Base-by-base conservation (phyloP, 495 filamentous ascomycete species). In the Penicillium goetzii region DNA sequence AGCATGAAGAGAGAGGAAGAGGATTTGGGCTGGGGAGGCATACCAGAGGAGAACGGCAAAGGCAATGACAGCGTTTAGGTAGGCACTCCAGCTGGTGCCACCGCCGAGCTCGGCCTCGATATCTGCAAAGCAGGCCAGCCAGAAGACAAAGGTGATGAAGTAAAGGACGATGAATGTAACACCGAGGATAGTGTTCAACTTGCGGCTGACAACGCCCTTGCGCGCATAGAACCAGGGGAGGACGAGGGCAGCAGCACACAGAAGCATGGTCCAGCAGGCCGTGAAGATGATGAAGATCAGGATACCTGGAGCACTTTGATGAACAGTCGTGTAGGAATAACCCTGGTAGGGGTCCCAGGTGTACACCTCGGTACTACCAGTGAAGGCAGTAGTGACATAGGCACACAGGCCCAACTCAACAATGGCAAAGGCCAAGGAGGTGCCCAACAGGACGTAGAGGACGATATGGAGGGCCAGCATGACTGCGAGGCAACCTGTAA, bases 11-110 rank as follows among this genome's bases (percentile, higher is more conserved):
- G 0, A 4, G 7, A 32, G 8, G 2, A n/a, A 7, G 34, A 21
- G 26, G 33, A 41, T 10, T 15, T 19, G 17, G 30, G 17, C 4
- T 19, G 17, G 23, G 34, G 8, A 7, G 28, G 33, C 66, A 5
- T 60, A 76, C 74, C 74, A 76, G 19, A 69, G 66, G 6, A 76
- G 61, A 19, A 76, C 66, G 5, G 66, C 71, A 63, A 76, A 76
- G 5, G 74, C 74, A 50, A 76, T 60, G 10, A 74, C 36, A 1
- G 74, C 72, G 30, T 67, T 69, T 12, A 68, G 54, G 52, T 69
- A 69, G 49, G 65, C 64, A 36, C 25, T 68, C 5, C 12, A 47
- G 52, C 50, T 67, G 25, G 25, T 43, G 21, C 3, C 19, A 2
- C 63, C 67, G 23, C 43, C 56, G 9, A 74, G 60, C 2, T 59